Base-by-base conservation (phyloP, 2,329 filamentous ascomycete species). In the Tympanopsis confertula region DNA sequence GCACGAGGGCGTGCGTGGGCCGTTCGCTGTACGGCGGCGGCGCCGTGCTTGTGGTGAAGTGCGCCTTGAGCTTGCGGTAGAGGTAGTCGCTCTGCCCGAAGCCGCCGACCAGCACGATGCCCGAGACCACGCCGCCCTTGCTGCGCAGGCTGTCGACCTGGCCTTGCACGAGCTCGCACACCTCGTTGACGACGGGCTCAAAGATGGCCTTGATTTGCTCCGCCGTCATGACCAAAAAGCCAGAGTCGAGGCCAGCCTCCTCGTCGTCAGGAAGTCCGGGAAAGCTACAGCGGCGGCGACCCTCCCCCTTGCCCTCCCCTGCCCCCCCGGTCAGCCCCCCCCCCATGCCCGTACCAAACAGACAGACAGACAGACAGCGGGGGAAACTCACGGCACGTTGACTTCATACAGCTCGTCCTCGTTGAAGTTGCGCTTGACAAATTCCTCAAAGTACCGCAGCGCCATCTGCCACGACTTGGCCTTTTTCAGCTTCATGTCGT, bases 351-450 rank as follows among this genome's bases (percentile, higher is more conserved):
- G n/a, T n/a, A n/a, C n/a, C n/a, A n/a, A n/a, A n/a, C n/a, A n/a
- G n/a, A n/a, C n/a, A n/a, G n/a, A n/a, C n/a, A n/a, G n/a, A n/a
- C n/a, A n/a, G n/a, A n/a, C n/a, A n/a, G n/a, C n/a, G 2, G 7
- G 13, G 13, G 33, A 4, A 0, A 66, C 71, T 45, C 58, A 75
- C 70, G 83, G 83, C 3, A 88, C 72, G 41, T 86, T 86, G 41
- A 87, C 74, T 52, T 88, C 83, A 36, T 78, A 69, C 44, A 83
- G 74, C 50, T 86, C 82, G 35, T 86, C 81, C 48, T 84, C 79
- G 51, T 84, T 81, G 52, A 88, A 89, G 50, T 86, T 87, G 13
- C 84, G 71, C 59, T 89, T 89, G 13, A 89, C 82, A 52, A 86
- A 87, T 51, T 88, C 82, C 49, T 89, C 84, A 55, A 86, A 89